Evolutionary conservation across 768 basidiomycete species (phyloP), one percentile per base, ranked within the genome.

Genomic region (Phanerochaete sordida): DNA sequence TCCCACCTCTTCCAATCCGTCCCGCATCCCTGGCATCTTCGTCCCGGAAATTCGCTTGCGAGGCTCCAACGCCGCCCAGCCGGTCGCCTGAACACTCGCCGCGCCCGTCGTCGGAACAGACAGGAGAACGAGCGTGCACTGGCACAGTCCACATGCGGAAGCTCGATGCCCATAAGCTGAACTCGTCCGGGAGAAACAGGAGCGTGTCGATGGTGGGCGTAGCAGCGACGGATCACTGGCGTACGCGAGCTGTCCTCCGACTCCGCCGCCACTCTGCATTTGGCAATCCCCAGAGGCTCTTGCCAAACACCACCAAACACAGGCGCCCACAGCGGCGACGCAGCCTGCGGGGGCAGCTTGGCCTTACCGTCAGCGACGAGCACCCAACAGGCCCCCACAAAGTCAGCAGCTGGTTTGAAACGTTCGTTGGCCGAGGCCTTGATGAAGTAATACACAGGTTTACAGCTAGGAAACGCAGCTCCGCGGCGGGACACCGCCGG

Each of bases 41-140:
- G 56, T 6, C 44, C 56, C 56, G 44, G 44, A 44, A 8, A 47
- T 44, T n/a, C 24, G 6, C 7, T 57, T n/a, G 15, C 26, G 4
- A 44, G 49, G 37, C 26, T 31, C 55, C 37, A 19, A 43, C 39
- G 39, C 39, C 39, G 8, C 7, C 39, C 11, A 43, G 39, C 39
- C 8, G 35, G 28, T 16, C 24, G 56, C 56, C 4, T 2, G 19
- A 30, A 46, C 30, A 26, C 31, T n/a, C 9, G 19, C 9, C 24
- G 24, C 31, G 23, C 46, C 46, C 28, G n/a, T 1, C 33, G n/a
- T 58, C 57, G 57, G 57, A 58, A 58, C 57, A 58, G 45, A 48
- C 47, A 58, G 46, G 57, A 49, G 31, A 23, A 35, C 7, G 15
- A n/a, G 33, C 12, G 27, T 33, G 28, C 50, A 16, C 50, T 33